Base-by-base conservation (phyloP, 1,284 basidiomycete genomes). In the Naganishia liquefaciens region DNA sequence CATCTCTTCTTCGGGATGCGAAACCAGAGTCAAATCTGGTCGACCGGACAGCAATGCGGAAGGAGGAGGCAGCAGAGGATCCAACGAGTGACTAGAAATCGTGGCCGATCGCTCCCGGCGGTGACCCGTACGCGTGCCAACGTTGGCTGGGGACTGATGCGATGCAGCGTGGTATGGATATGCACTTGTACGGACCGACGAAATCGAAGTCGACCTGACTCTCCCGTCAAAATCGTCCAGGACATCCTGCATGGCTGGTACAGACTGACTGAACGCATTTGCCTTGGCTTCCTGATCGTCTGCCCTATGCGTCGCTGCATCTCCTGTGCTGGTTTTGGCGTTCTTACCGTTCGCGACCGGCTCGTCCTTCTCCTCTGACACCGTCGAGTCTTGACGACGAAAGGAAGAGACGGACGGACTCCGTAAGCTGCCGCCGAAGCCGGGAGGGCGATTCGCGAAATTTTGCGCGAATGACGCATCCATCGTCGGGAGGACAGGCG, bases 41-140 rank as follows among this genome's bases (percentile, higher is more conserved):
- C 54, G 23, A 33, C 51, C 30, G 19, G 30, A n/a, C 13, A n/a
- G 30, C 19, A 28, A 37, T n/a, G 30, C 15, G 23, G 23, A 23
- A 30, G 13, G 25, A 43, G 25, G 17, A 44, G 43, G 17, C 2
- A n/a, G 21, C 11, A 44, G 10, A 40, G 33, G 23, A 43, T 42
- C 54, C 54, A 21, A 21, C 30, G 44, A 60, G 17, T 65, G 51
- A 27, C 30, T 53, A 17, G 51, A 28, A 15, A 65, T 37, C 7
- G 64, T 54, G 2, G 55, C 50, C 5, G 64, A 58, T 23, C 64
- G 39, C 21, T 65, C 64, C 23, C 64, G 30, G 23, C 64, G 30
- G 10, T 52, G 51, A 30, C 27, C 30, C 23, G 43, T 17, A 5
- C 57, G 43, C 15, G 30, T 19, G 5, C 40, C 60, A 5, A 40